These are phyloP conservation scores for Phytophthora macrochlamydospora DNA, from an alignment of 352 stramenopile genomes.

Conservation along the genomic window DNA sequence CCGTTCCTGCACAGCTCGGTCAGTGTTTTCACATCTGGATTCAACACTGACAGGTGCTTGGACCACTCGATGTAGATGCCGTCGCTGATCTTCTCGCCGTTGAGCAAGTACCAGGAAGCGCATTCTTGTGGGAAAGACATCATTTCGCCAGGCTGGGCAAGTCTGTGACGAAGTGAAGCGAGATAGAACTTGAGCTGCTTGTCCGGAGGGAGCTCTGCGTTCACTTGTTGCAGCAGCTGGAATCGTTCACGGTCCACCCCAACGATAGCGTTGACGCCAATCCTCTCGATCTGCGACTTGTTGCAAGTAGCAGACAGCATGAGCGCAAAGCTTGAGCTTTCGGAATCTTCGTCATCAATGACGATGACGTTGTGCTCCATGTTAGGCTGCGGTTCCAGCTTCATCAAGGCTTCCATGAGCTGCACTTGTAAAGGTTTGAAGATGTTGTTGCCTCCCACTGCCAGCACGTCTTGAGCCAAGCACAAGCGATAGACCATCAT, in stretches of 20 bases:
- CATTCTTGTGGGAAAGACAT: slow-evolving; percentile 10
- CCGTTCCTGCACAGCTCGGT: slow-evolving; percentile 13
- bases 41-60: slow-evolving; percentile 8
- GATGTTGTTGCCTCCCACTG: slow-evolving; percentile 3
- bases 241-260: slow-evolving; percentile 7
- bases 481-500: slow-evolving; percentile 15
- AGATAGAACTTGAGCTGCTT: slow-evolving; percentile 17
- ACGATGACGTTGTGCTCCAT: neutral
- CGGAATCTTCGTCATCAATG: neutral
- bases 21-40: slow-evolving; percentile 13
- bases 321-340: slow-evolving; percentile 6
- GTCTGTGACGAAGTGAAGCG: slow-evolving; percentile 7
- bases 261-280: neutral
- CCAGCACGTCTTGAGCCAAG: slow-evolving; percentile 12
- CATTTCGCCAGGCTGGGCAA: neutral
- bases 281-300: slow-evolving; percentile 1
- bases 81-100: slow-evolving; percentile 9
- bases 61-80: slow-evolving; percentile 1
- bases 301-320: slow-evolving; percentile 4
- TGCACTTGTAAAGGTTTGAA: slow-evolving; percentile 8
- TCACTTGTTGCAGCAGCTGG: slow-evolving; percentile 4
- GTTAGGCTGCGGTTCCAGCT: neutral
- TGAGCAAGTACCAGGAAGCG: slow-evolving; percentile 10
- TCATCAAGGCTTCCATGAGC: slow-evolving; percentile 8
- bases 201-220: slow-evolving; percentile 3